Base-by-base conservation (phyloP, 1,284 basidiomycete species). In the Fistulina hepatica region DNA sequence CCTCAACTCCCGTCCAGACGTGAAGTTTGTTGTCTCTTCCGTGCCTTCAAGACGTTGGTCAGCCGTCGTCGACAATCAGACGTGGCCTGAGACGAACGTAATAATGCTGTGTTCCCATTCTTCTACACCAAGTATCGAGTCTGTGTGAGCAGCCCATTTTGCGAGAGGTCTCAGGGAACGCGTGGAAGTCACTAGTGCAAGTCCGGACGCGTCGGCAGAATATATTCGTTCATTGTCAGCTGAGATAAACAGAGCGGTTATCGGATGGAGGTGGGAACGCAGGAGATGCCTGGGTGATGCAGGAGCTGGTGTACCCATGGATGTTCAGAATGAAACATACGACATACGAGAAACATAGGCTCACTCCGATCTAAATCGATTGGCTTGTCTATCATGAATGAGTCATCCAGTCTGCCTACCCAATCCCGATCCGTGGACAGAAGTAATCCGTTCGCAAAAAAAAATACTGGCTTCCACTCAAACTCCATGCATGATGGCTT, bases 21-120 rank as follows among this genome's bases (percentile, higher is more conserved):
- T 82, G 74, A 21, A 86, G 54, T 50, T 82, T 85, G 55, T 93
- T 88, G 54, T 94, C 91, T 42, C 90, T 64, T 11, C 78, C 84
- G 53, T 93, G 89, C 36, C 89, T 91, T 37, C 19, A 25, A 6
- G 24, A 31, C 19, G 21, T 16, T 19, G 21, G 28, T 34, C 19
- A 42, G 34, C 22, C 34, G 40, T 20, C 11, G 23, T 36, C n/a
- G 10, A 17, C 23, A 33, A 5, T 15, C n/a, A 25, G 36, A 33
- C 33, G n/a, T 21, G 43, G 25, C 36, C 33, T 41, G 37, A 37
- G 22, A 47, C 59, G 31, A 56, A 92, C 84, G 86, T 92, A 47
- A 93, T 64, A 37, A 91, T 56, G 12, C 58, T 57, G 1, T 64
- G 56, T 7, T 61, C 64, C 71, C 76, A 79, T 59, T 92, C 85